phyloP scores from a whole-genome alignment of 306 rosid species.

The Acacia confusa region DNA sequence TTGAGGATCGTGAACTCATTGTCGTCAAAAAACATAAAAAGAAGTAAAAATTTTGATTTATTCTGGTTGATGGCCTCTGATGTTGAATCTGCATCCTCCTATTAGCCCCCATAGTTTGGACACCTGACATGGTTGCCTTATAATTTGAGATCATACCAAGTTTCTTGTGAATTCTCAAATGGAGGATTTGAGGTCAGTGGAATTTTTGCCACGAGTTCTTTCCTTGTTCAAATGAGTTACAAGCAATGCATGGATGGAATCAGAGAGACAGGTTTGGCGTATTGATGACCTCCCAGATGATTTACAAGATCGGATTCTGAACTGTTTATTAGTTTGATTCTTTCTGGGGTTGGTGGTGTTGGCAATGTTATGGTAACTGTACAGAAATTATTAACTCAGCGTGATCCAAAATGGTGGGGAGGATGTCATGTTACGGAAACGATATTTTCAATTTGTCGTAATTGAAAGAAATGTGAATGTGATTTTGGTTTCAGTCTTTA shows the following conservation, averaged over 20 bases:
- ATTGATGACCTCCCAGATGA: not conserved
- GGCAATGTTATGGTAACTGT: not conserved
- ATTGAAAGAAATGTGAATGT: not conserved
- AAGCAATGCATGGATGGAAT: slow-evolving; percentile 14
- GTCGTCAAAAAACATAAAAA: slow-evolving; percentile 45
- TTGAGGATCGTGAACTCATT: slow-evolving; percentile 43
- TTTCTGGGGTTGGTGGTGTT: not conserved
- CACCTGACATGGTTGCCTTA: slow-evolving; percentile 34
- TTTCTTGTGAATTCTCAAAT: not conserved
- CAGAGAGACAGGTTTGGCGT: slow-evolving; percentile 1
- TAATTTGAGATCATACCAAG: slow-evolving; percentile 7
- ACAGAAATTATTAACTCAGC: not conserved
- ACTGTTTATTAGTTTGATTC: slow-evolving; percentile 25
- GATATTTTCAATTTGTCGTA: not conserved
- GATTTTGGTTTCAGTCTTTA: not conserved
- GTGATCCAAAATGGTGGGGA: not conserved
- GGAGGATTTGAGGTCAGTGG: slow-evolving; percentile 24
- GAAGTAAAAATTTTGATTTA: slow-evolving; percentile 49
- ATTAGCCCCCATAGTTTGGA: slow-evolving; percentile 8
- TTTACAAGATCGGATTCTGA: not conserved
- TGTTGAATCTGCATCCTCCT: not conserved
- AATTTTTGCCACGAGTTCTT: slow-evolving; percentile 28
- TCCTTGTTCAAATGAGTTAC: slow-evolving; percentile 17
- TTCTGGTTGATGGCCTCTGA: not conserved
- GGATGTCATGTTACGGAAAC: not conserved